Percentiles rank a stretch among this genome's conserved stretches.
These are phyloP conservation scores for Penicillium arizonense DNA, from an alignment of 495 filamentous ascomycete genomes.

Conservation along the genomic window DNA sequence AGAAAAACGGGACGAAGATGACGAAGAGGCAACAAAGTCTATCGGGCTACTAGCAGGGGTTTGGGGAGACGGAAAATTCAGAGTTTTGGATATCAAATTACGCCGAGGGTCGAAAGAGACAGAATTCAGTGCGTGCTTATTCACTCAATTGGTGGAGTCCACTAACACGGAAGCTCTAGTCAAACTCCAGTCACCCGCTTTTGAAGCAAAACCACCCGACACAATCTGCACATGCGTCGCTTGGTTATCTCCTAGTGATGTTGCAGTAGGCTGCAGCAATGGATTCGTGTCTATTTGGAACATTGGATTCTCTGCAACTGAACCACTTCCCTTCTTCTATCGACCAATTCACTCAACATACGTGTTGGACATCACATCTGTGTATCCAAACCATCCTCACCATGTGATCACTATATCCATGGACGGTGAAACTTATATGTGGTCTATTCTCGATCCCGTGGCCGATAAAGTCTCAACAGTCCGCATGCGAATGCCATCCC, in stretches of 20 bases:
- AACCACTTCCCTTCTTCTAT: conserved; percentile 52
- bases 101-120: conserved; percentile 27
- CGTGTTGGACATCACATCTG: conserved; percentile 53
- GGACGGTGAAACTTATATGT: conserved; percentile 58
- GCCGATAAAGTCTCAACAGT: conserved; percentile 47
- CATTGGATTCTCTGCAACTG: conserved; percentile 34
- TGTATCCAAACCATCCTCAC: conserved; percentile 59
- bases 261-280: conserved; percentile 63
- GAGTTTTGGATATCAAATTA: conserved; percentile 56
- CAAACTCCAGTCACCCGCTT: conserved; percentile 50
- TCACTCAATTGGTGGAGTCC: background rate
- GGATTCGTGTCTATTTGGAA: conserved; percentile 60
- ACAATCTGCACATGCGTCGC: conserved; percentile 58
- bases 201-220: conserved; percentile 46
- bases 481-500: conserved; percentile 50
- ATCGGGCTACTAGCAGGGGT: conserved; percentile 63
- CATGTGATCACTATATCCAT: conserved; percentile 54
- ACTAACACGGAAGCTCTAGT: conserved; percentile 27
- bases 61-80: conserved; percentile 59
- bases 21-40: conserved; percentile 25
- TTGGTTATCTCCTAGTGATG: conserved; percentile 60
- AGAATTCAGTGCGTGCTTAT: conserved; percentile 35
- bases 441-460: conserved; percentile 50
- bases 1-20: conserved; percentile 32
- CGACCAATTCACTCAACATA: conserved; percentile 58